Evolutionary conservation across 495 filamentous ascomycete species (phyloP), one percentile per base, ranked within the genome.

Genomic region (Rhypophila decipiens): DNA sequence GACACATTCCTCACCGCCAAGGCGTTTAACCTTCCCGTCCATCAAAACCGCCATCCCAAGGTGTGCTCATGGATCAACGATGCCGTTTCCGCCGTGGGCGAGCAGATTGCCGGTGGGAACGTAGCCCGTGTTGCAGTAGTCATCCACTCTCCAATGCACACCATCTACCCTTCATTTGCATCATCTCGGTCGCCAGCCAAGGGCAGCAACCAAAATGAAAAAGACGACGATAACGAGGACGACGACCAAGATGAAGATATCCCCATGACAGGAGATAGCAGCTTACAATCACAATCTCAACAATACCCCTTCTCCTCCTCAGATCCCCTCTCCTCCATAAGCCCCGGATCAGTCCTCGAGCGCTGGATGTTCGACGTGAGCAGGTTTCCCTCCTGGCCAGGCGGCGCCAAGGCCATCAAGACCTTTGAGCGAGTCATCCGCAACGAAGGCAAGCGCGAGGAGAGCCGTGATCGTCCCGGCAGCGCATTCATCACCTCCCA

Each of bases 11-110:
- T 94, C 47, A 78, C 82, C 29, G 82, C 85, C 17, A 82, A 84
- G 50, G 87, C 85, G 54, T 96, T 90, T 76, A 93, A 95, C 66
- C 85, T 87, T 50, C 82, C 90, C 21, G 86, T 96, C 33, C 83
- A 87, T 56, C 90, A 96, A 66, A 88, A 78, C 51, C 84, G 93
- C 50, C 90, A 97, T 62, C 89, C 93, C 1, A 79, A 82, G 56
- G 87, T 98, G 55, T 96, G 90, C 73, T 71, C 83, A 55, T 98
- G 93, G 83, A 85, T 98, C 66, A 79, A 76, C 56, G 86, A 91
- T 67, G 86, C 88, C 50, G 80, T 91, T 24, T 74, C 83, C 47
- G 83, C 87, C 36, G 80, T 94, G 7, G 77, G 81, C 39, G 76
- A 69, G 17, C 85, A 95, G 66, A 77, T 98, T 46, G 48, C 61